A percentile compares a stretch with the other conserved stretches of the same genome.
Conservation (phyloP, 257 asterid genomes). For the Solanum appendiculatum region DNA sequence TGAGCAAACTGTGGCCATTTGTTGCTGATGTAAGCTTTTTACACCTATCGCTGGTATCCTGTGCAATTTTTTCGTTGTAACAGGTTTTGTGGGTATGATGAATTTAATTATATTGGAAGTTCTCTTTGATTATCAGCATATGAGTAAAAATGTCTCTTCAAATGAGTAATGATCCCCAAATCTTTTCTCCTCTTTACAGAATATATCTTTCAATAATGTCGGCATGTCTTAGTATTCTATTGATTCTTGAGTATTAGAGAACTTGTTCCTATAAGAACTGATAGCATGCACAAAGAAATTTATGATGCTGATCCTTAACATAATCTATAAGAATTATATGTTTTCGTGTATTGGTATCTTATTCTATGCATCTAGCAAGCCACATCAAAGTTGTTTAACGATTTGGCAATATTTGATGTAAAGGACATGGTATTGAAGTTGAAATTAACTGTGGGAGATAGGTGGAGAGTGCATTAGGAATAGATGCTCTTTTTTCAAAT, state of each 20-base stretch:
- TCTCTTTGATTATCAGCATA: neutral
- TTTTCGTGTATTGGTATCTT: neutral
- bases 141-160: neutral
- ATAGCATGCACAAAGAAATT: neutral
- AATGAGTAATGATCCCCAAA: neutral
- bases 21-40: conserved; percentile 84
- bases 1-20: conserved; percentile 89
- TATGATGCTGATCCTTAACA: neutral
- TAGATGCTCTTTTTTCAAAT: no score
- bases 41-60: neutral
- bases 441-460: no score
- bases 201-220: neutral
- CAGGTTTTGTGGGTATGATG: neutral
- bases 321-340: neutral
- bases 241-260: neutral
- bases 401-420: no score
- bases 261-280: neutral
- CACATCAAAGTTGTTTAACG: no score
- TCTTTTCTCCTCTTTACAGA: neutral
- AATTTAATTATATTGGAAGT: neutral
- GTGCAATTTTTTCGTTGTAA: neutral
- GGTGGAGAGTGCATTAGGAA: no score
- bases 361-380: no score
- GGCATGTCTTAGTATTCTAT: neutral
- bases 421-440: no score